Evolutionary conservation across 164 flowering plant genomes (phyloP), one percentile per base, ranked within the genome.

Genomic region (Paratinospora sagittata): DNA sequence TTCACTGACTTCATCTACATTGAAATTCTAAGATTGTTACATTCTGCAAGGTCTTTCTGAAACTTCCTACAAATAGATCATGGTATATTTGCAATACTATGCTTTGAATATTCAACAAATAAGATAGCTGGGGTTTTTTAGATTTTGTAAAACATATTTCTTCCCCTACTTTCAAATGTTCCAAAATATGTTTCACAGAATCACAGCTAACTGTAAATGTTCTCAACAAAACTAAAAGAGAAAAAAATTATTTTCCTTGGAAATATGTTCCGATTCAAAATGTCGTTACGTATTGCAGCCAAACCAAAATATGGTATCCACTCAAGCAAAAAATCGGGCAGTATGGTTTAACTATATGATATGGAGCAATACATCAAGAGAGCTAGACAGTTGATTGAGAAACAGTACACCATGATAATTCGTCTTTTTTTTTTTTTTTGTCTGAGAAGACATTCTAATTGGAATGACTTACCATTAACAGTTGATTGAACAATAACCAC

Each of bases 1-100:
- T 83, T 96, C 99, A 69, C 81, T 88, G 47, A 84, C 80, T 19
- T 89, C 93, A 85, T 87, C 98, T 89, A 81, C 84, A 85, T 55
- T 75, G 68, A 70, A 78, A 27, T 70, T 37, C 34, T 61, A 71
- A 47, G 23, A 34, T 63, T 16, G 19, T 71, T 47, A 74, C 60
- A 43, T 39, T 26, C 17, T 19, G 27, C 55, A 36, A 34, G 34
- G 37, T 63, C 16, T 63, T 47, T 63, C 43, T 30, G 49, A 58
- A 69, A 69, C 24, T 8, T 61, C 11, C 34, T 61, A 58, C 14
- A 26, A 26, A 24, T 61, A 55, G 30, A 24, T 61, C 33, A 27
- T 24, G 61, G 61, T 1, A 55, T 55, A 21, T 19, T 55, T 23
- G 5, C 23, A 55, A 21, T 55, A 55, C 8, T n/a, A 19, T 23